These are phyloP conservation scores for Apiospora sp. DNA, from an alignment of 2,329 filamentous ascomycete species.

Conservation along the genomic window DNA sequence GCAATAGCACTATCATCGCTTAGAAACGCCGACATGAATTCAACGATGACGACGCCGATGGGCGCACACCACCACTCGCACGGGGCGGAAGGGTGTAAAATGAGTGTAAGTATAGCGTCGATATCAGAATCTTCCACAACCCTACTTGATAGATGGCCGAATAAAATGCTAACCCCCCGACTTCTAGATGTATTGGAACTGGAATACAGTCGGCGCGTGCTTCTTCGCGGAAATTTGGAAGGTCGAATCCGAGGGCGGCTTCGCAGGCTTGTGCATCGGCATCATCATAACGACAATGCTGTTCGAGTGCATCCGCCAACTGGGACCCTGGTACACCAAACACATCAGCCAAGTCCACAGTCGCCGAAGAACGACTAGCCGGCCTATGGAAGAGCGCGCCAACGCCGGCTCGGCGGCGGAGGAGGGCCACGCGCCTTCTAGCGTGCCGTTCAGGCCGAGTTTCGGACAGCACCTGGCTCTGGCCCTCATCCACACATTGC, in stretches of 20 bases:
- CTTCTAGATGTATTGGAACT: slow-evolving; percentile 80
- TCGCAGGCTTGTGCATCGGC: slow-evolving; percentile 82
- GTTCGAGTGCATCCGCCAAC: slow-evolving; percentile 76
- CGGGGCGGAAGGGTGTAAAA: background rate
- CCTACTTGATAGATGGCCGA: background rate
- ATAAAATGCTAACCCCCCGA: background rate
- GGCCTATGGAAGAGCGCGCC: slow-evolving; percentile 26
- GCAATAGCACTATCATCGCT: background rate
- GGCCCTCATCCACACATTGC: slow-evolving; percentile 71
- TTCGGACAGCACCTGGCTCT: slow-evolving; percentile 71
- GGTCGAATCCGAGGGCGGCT: slow-evolving; percentile 73
- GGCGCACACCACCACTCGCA: background rate
- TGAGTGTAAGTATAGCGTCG: slow-evolving; percentile 26
- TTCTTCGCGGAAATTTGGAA: slow-evolving; percentile 77
- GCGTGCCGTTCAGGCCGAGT: slow-evolving; percentile 60
- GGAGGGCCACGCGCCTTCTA: slow-evolving; percentile 24
- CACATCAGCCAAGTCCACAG: slow-evolving; percentile 64
- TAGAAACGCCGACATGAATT: background rate
- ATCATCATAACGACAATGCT: slow-evolving; percentile 76
- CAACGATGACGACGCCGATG: slow-evolving; percentile 8
- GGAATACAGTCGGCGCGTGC: slow-evolving; percentile 75
- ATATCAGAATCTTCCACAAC: background rate
- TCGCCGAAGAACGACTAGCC: slow-evolving; percentile 22
- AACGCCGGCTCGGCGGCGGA: slow-evolving; percentile 31
- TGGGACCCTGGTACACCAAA: slow-evolving; percentile 76